Evolutionary conservation across 1,139 yeast genomes (phyloP).

Genomic region (Blastobotrys raffinosifermentans): DNA sequence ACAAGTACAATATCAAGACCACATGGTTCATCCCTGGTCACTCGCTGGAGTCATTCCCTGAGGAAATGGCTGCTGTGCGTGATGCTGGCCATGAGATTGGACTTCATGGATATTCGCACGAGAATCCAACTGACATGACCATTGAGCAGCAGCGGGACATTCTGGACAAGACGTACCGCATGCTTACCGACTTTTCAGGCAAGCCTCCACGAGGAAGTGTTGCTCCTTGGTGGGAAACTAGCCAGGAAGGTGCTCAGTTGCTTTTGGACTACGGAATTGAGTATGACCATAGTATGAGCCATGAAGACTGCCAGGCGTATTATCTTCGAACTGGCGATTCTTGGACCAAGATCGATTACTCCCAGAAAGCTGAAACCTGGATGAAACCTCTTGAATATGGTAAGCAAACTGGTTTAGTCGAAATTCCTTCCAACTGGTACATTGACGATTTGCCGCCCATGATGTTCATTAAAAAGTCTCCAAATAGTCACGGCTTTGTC

Average conservation of each 20-base stretch:
- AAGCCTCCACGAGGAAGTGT: conserved; percentile 33
- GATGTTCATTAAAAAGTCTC: too few species aligned
- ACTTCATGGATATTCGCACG: conserved; percentile 33
- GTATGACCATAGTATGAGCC: too few species aligned
- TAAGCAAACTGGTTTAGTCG: too few species aligned
- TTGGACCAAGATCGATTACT: too few species aligned
- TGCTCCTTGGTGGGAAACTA: conserved; percentile 36
- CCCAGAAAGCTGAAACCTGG: too few species aligned
- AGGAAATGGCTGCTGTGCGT: conserved; percentile 29
- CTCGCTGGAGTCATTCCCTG: conserved; percentile 33
- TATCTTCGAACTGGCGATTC: too few species aligned
- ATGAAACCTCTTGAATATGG: too few species aligned
- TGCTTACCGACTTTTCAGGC: conserved; percentile 30
- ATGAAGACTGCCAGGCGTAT: too few species aligned
- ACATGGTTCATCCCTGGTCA: conserved; percentile 35
- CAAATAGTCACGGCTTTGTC: too few species aligned
- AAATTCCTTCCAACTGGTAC: too few species aligned
- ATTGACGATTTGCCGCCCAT: too few species aligned
- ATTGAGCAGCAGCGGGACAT: conserved; percentile 31
- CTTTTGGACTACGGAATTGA: conserved; percentile 31
- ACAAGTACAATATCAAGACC: conserved; percentile 31
- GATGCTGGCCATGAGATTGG: conserved; percentile 33
- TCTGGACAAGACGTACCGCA: conserved; percentile 29
- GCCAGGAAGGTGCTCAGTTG: conserved; percentile 30
- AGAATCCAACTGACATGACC: conserved; percentile 33